Conservation (phyloP, 768 basidiomycete genomes). For the Suillus subalutaceus region DNA sequence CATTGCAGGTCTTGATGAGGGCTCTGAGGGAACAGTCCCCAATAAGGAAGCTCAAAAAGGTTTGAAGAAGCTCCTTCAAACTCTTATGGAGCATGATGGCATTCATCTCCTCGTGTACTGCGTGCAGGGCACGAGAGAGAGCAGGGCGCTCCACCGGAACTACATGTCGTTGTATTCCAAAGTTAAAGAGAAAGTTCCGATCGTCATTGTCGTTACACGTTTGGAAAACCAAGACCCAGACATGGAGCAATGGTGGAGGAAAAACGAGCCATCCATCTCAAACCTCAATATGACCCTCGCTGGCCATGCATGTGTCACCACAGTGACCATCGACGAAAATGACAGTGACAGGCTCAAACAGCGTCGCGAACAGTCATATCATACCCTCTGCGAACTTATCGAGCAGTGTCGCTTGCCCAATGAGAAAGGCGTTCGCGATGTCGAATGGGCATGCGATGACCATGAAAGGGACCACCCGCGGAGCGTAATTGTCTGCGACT, state of each 20-base stretch:
- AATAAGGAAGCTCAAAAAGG: conserved; percentile 10
- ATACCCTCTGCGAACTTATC: conserved; percentile 11
- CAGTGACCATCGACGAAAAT: not conserved
- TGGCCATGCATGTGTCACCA: conserved; percentile 22
- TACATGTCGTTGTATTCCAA: conserved; percentile 16
- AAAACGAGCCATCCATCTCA: conserved; percentile 16
- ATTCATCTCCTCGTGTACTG: conserved; percentile 27
- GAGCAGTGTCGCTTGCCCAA: not conserved
- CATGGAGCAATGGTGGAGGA: conserved; percentile 30
- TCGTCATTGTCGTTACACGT: conserved; percentile 22
- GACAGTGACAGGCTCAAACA: not conserved
- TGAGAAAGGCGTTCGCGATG: not conserved
- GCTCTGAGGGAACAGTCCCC: conserved; percentile 10
- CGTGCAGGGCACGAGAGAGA: conserved; percentile 24
- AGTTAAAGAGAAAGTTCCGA: conserved; percentile 16
- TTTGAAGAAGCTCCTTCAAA: conserved; percentile 15
- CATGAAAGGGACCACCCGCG: conserved; percentile 4
- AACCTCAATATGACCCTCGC: conserved; percentile 2
- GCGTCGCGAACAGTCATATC: conserved; percentile 13
- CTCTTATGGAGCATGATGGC: conserved; percentile 9
- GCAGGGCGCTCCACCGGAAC: conserved; percentile 18
- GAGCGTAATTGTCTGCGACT: conserved; percentile 13
- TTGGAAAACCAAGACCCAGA: conserved; percentile 21
- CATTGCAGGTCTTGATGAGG: conserved; percentile 18
- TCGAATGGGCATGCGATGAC: not conserved